Conservation (phyloP, 306 rosid genomes). For the Prinsepia uniflora region DNA sequence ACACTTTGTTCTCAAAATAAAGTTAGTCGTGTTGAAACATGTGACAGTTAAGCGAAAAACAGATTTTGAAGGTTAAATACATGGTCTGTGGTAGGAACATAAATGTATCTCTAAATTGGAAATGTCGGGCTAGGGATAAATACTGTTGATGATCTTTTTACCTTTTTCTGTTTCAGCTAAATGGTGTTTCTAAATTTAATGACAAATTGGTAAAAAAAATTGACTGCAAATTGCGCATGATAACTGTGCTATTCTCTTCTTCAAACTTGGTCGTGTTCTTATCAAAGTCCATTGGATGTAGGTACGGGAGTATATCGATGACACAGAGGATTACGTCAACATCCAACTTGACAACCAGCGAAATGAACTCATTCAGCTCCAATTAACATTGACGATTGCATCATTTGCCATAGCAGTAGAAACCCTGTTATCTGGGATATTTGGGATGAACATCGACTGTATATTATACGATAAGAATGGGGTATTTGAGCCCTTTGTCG, state of each 20-base stretch:
- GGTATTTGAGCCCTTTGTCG: conserved; percentile 54
- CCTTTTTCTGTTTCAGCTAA: not conserved
- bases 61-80: not conserved
- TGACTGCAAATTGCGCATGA: not conserved
- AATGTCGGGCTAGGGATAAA: not conserved
- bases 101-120: not conserved
- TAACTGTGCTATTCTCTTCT: not conserved
- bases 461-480: conserved; percentile 11
- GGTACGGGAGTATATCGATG: conserved; percentile 97
- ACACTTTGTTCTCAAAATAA: not conserved
- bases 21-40: not conserved
- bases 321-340: conserved; percentile 94
- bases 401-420: conserved; percentile 76
- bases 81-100: not conserved
- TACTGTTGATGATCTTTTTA: not conserved
- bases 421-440: conserved; percentile 61
- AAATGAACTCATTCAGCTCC: conserved; percentile 96
- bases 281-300: conserved; percentile 29
- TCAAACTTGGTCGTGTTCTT: conserved; percentile 18
- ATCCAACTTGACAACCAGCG: conserved; percentile 96
- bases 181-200: not conserved
- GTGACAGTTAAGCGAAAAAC: not conserved
- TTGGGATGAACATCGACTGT: conserved; percentile 95
- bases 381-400: conserved; percentile 85
- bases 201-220: conserved; percentile 11